Evolutionary conservation across 78 protist genomes (phyloP), one percentile per base, ranked within the genome.

Genomic region (Planoprotostelium fungivorum): DNA sequence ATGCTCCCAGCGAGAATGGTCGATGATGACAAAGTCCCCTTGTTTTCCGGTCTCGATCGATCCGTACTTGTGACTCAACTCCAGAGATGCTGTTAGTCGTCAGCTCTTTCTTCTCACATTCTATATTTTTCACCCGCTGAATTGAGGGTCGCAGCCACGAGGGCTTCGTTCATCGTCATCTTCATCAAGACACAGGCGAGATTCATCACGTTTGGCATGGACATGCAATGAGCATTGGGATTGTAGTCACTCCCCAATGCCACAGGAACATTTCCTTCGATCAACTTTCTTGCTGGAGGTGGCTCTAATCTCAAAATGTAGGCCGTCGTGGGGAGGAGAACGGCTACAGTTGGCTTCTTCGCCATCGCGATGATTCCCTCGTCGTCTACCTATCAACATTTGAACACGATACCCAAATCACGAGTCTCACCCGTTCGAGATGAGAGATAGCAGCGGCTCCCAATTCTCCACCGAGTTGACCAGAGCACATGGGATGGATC

Each of bases 171-270:
- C 96, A 95, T 94, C 36, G 94, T 95, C 94, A 97, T 91, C 35
- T 91, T 63, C 96, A 94, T 90, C 28, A 84, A 23, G 29, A 96
- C 96, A 87, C 98, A 96, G 0, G 97, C 98, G 1, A 97, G 92
- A 73, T 97, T 96, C 98, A 97, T 97, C 37, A 93, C 95, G 29
- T 94, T 51, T 34, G 98, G 98, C 97, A 97, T 92, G 9, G 96
- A 90, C 34, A 95, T 35, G 90, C 97, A 96, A 83, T 96, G 98
- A 1, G 97, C 98, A 73, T 97, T 97, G 83, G 98, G 98, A 86
- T 95, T 95, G 89, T 84, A 97, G 94, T 97, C 98, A 38, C 92
- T 85, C 23, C 96, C 98, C 1, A 97, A 85, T 1, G 94, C 95
- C 9, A 97, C 95, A 0, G 98, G 98, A 23, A 97, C 98, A 38